A percentile compares a stretch with the other conserved stretches of the same genome.
These are phyloP conservation scores for Micractinium conductrix DNA, from an alignment of 139 green algal genomes.

Conservation along the genomic window DNA sequence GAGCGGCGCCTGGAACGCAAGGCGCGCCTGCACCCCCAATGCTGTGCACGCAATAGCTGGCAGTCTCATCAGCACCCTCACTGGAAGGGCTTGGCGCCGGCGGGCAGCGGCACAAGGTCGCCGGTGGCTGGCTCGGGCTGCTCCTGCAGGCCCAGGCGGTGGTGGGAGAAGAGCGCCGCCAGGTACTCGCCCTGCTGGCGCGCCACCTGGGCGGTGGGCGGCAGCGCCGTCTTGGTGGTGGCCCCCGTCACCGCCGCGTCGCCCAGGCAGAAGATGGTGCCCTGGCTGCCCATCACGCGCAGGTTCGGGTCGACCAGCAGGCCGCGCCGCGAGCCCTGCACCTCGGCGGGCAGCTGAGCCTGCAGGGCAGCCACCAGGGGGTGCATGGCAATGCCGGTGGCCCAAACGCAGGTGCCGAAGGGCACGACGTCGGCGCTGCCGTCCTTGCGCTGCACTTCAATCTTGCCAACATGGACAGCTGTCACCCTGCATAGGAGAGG, in stretches of 20 bases:
- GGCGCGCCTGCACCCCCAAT: background rate
- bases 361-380: conserved; percentile 30
- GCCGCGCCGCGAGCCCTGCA: conserved; percentile 21
- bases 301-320: conserved; percentile 44
- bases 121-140: background rate
- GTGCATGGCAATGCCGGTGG: conserved; percentile 59
- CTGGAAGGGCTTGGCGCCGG: background rate
- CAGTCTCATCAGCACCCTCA: background rate
- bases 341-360: conserved; percentile 20
- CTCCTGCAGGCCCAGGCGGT: background rate
- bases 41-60: background rate
- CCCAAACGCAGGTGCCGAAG: conserved; percentile 62
- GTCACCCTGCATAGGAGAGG: conserved; percentile 20
- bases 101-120: conserved; percentile 2
- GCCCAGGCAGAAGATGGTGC: conserved; percentile 54
- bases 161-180: conserved; percentile 42
- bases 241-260: conserved; percentile 56
- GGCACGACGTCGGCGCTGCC: conserved; percentile 15
- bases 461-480: background rate
- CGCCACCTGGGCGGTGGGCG: conserved; percentile 56
- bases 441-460: conserved; percentile 17
- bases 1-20: background rate
- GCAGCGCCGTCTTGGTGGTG: background rate
- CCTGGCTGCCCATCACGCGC: conserved; percentile 45
- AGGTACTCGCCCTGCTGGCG: conserved; percentile 67